Percentiles rank a stretch among this genome's conserved stretches.
These are phyloP conservation scores for Uronychia setigera DNA, from an alignment of 73 alveolate species.

Conservation along the genomic window DNA sequence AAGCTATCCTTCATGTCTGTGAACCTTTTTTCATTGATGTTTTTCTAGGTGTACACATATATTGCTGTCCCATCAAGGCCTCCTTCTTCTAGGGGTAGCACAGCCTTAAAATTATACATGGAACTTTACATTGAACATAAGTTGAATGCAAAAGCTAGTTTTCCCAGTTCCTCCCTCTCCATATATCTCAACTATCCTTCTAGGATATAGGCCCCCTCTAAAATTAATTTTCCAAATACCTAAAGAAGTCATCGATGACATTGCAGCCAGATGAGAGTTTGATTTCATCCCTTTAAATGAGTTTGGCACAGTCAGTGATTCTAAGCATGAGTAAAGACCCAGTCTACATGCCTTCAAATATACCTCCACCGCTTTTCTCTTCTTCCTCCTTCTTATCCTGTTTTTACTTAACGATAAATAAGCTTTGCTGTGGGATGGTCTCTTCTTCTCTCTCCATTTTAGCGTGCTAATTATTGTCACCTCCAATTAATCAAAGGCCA, in stretches of 20 bases:
- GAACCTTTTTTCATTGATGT: slow-evolving; percentile 52
- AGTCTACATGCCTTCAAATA: background rate
- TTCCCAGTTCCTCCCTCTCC: slow-evolving; percentile 73
- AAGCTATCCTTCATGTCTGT: slow-evolving; percentile 45
- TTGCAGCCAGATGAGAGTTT: slow-evolving; percentile 23
- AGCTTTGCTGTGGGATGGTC: too few relatives aligned
- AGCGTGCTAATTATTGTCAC: too few relatives aligned
- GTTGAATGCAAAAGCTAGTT: slow-evolving; percentile 47
- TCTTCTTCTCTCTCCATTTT: too few relatives aligned
- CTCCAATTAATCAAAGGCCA: too few relatives aligned
- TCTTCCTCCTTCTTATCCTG: too few relatives aligned
- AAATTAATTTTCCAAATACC: slow-evolving; percentile 6
- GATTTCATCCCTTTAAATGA: background rate
- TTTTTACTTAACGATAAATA: too few relatives aligned
- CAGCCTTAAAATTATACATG: background rate
- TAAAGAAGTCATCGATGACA: slow-evolving; percentile 41
- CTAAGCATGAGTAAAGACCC: background rate
- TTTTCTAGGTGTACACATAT: slow-evolving; percentile 49
- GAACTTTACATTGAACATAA: slow-evolving; percentile 23
- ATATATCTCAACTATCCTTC: slow-evolving; percentile 50
- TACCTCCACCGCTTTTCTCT: too few relatives aligned
- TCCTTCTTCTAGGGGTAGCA: slow-evolving; percentile 33
- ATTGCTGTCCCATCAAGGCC: slow-evolving; percentile 62
- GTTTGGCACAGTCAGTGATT: background rate
- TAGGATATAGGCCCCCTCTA: slow-evolving; percentile 56